These are phyloP conservation scores for Chaetomium globosum DNA, from an alignment of 2,329 filamentous ascomycete genomes.

Conservation along the genomic window DNA sequence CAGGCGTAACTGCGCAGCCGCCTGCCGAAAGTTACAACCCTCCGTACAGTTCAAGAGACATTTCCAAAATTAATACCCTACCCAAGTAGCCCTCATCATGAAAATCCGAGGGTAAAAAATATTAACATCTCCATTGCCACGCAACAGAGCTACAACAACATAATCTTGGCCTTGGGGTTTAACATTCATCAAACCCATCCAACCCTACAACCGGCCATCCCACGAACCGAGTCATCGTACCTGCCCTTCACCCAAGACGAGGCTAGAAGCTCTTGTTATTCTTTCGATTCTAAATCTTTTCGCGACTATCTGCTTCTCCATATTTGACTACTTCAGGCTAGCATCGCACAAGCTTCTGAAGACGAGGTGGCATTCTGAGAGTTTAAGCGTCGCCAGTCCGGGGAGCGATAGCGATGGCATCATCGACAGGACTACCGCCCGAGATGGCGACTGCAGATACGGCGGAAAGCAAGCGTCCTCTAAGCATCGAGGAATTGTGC, in stretches of 20 bases:
- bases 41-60: background rate
- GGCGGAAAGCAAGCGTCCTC: conserved; percentile 20
- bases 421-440: conserved; percentile 14
- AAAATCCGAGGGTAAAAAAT: background rate
- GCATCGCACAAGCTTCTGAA: background rate
- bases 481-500: conserved; percentile 64
- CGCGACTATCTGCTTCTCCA: background rate
- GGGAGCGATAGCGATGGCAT: conserved; percentile 16
- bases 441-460: conserved; percentile 13
- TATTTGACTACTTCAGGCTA: background rate
- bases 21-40: background rate
- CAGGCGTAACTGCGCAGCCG: background rate
- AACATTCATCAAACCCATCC: background rate
- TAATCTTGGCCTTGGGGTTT: background rate
- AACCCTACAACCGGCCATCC: too few species aligned
- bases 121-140: background rate
- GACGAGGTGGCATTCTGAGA: background rate
- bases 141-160: background rate
- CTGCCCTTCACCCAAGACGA: background rate
- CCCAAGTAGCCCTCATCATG: background rate
- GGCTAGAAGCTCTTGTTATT: background rate
- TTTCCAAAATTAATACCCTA: background rate
- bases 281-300: background rate
- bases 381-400: background rate
- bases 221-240: background rate